A percentile compares a stretch with the other conserved stretches of the same genome.
These are phyloP conservation scores for Chaetomium sp. DNA, from an alignment of 2,329 filamentous ascomycete species.

Conservation along the genomic window DNA sequence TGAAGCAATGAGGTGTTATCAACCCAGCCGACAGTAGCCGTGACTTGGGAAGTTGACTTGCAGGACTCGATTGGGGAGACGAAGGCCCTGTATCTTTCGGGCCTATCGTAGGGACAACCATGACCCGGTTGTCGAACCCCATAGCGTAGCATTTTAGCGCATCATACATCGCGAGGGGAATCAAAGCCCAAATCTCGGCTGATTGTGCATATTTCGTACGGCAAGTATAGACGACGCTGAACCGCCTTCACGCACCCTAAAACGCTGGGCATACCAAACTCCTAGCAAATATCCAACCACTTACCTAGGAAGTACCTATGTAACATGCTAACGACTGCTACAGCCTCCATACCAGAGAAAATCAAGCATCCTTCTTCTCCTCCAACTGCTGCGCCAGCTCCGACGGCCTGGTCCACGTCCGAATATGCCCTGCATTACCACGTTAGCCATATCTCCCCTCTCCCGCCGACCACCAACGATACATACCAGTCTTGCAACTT, in stretches of 20 bases:
- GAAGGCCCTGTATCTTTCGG: background rate
- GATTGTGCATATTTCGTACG: background rate
- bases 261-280: background rate
- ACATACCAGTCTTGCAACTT: slow-evolving; percentile 84
- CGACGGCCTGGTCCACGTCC: slow-evolving; percentile 48
- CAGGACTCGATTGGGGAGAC: background rate
- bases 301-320: background rate
- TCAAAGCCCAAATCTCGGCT: background rate
- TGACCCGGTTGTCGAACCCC: background rate
- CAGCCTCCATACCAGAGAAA: background rate
- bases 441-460: background rate
- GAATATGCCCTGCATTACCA: slow-evolving; percentile 43
- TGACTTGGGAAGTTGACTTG: background rate
- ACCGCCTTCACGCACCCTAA: background rate
- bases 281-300: background rate
- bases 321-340: background rate
- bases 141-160: background rate
- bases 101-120: slow-evolving; percentile 5
- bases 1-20: background rate
- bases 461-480: background rate
- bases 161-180: background rate
- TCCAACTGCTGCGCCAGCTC: slow-evolving; percentile 40
- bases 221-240: background rate
- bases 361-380: slow-evolving; percentile 13
- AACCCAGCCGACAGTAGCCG: background rate